These are phyloP conservation scores for Fusarium foetens DNA, from an alignment of 2,329 filamentous ascomycete genomes.

Conservation along the genomic window DNA sequence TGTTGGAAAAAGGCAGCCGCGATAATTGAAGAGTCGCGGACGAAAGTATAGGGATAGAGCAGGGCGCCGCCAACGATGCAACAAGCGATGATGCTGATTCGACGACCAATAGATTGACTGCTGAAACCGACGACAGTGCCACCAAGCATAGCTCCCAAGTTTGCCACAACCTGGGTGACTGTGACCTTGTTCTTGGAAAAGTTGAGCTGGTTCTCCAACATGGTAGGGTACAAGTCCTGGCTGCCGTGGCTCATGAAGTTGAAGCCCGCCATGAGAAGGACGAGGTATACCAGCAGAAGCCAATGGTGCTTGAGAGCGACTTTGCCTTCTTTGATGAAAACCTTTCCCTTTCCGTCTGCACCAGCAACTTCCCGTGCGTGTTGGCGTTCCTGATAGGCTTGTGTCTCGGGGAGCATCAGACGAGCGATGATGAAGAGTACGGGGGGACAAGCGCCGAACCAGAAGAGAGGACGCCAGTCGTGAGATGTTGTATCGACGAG, in stretches of 20 bases:
- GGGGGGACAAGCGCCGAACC: conserved; percentile 87
- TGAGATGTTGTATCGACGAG: conserved; percentile 81
- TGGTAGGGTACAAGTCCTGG: conserved; percentile 70
- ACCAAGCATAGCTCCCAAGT: conserved; percentile 76
- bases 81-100: conserved; percentile 74
- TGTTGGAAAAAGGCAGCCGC: conserved; percentile 87
- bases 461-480: conserved; percentile 86
- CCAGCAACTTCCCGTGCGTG: conserved; percentile 63
- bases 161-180: conserved; percentile 77
- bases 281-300: conserved; percentile 81
- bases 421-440: conserved; percentile 84
- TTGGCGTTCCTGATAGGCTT: conserved; percentile 75
- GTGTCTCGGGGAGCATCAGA: conserved; percentile 80
- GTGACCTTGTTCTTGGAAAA: conserved; percentile 68
- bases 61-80: conserved; percentile 76
- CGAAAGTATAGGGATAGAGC: conserved; percentile 85
- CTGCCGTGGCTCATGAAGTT: conserved; percentile 91
- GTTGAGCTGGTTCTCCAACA: conserved; percentile 66
- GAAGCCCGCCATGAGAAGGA: conserved; percentile 89
- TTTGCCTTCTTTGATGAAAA: conserved; percentile 80
- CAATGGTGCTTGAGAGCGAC: conserved; percentile 83
- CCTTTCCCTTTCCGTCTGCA: conserved; percentile 49
- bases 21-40: conserved; percentile 70
- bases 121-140: conserved; percentile 74
- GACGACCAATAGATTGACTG: conserved; percentile 75